Evolutionary conservation across 257 asterid species (phyloP).

Genomic region (Plantago ovata): DNA sequence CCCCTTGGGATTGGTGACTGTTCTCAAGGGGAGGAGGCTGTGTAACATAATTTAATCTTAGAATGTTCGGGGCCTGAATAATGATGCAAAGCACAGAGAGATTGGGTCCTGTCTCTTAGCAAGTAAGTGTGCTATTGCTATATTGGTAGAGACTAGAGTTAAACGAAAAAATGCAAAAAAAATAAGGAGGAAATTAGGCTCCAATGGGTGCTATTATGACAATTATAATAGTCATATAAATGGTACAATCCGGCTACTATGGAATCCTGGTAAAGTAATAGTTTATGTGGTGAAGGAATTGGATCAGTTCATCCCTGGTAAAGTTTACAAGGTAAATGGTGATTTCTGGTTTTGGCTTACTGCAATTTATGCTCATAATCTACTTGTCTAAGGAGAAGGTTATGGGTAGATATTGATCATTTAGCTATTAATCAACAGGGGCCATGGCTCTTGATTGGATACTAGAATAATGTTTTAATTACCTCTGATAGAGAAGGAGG

Average conservation of each 20-base stretch:
- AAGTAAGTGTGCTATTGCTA: not conserved
- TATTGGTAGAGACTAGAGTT: not conserved
- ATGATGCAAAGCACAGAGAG: not conserved
- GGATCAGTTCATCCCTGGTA: not conserved
- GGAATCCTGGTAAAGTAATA: not conserved
- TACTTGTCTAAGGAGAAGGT: not conserved
- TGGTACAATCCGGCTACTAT: not conserved
- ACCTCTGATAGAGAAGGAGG: not conserved
- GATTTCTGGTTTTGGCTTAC: not conserved
- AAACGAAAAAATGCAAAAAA: not conserved
- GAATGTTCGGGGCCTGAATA: not conserved
- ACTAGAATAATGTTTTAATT: not conserved
- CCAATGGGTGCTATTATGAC: not conserved
- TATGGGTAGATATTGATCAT: not conserved
- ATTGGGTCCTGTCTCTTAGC: not conserved
- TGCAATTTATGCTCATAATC: not conserved
- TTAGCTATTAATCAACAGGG: not conserved
- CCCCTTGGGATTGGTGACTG: not conserved
- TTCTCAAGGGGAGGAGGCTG: not conserved
- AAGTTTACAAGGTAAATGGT: not conserved
- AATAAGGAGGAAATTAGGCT: not conserved
- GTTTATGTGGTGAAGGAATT: not conserved
- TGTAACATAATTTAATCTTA: not conserved
- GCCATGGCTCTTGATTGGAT: not conserved
- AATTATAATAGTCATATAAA: not conserved